Conservation (phyloP, 1,284 basidiomycete species). For the Lentinula novae-zelandiae region DNA sequence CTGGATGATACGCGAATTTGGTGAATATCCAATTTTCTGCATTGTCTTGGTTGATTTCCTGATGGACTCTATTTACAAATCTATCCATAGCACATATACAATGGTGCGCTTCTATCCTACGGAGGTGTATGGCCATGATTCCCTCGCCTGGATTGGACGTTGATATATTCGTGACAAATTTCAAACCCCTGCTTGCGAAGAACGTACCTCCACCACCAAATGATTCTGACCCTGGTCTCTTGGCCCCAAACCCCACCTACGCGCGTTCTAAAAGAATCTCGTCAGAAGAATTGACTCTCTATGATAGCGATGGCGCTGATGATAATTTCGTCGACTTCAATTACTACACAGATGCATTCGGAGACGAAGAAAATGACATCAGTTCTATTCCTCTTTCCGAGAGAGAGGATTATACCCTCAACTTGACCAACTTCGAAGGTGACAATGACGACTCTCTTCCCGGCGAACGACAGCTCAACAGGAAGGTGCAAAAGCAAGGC, state of each 20-base stretch:
- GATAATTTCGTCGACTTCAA: conserved; percentile 43
- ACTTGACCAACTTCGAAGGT: conserved; percentile 81
- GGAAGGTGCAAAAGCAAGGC: conserved; percentile 64
- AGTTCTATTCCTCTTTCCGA: conserved; percentile 35
- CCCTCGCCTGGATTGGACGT: conserved; percentile 59
- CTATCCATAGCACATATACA: conserved; percentile 66
- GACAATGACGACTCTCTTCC: conserved; percentile 65
- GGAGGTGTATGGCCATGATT: conserved; percentile 65
- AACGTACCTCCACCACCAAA: conserved; percentile 17
- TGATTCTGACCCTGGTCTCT: neutral
- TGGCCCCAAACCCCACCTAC: conserved; percentile 33
- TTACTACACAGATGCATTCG: conserved; percentile 39
- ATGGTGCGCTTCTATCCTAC: conserved; percentile 74
- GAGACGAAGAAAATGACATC: conserved; percentile 26
- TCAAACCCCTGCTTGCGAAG: conserved; percentile 12
- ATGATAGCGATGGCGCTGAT: conserved; percentile 18
- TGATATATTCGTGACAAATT: conserved; percentile 79
- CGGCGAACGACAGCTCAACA: conserved; percentile 61
- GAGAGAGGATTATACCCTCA: conserved; percentile 51
- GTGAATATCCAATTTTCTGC: conserved; percentile 29
- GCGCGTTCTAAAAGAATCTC: conserved; percentile 34
- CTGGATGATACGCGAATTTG: conserved; percentile 82
- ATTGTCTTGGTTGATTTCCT: neutral
- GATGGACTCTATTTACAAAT: neutral
- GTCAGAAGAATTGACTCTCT: conserved; percentile 26